Evolutionary conservation across 306 rosid species (phyloP), one percentile per base, ranked within the genome.

Genomic region (Fagus crenata): DNA sequence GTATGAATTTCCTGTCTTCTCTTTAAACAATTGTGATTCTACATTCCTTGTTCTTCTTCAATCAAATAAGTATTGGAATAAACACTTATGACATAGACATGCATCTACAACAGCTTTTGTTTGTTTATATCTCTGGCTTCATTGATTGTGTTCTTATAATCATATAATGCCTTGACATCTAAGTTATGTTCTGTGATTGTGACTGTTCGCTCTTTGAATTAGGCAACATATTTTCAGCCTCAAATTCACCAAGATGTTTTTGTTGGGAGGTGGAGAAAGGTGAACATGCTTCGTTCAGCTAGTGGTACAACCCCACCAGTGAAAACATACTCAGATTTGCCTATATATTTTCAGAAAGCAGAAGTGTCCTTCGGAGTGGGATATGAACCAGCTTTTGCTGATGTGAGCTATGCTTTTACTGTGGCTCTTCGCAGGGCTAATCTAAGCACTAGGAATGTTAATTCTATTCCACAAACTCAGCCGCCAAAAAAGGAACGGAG

Each of bases 221-320:
- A 96, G 99, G 99, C 99, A 71, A 96, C 99, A 54, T 82, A 90
- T 85, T 96, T 96, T 86, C 99, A 96, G 81, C 98, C 99, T 78
- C 99, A 96, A 93, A 86, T 85, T 53, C 84, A 72, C 78, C 97
- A 91, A 88, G 97, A 96, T 78, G 88, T 96, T 70, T 87, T 75
- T 77, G 85, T 96, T 82, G 99, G 99, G 89, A 92, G 83, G 75
- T 96, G 98, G 98, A 86, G 98, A 84, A 96, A 91, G 88, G 99
- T 96, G 74, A 73, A 82, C 76, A 81, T 96, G 97, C 96, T 96
- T 74, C 98, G 98, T 74, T 96, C 99, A 69, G 98, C 99, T 59
- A 90, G 90, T 81, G 99, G 99, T 75, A 92, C 99, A 73, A 92
- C 98, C 75, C 99, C 99, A 72, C 97, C 99, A 31, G 76, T 96